Base-by-base conservation (phyloP, 768 basidiomycete genomes). In the Pluteus cervinus region DNA sequence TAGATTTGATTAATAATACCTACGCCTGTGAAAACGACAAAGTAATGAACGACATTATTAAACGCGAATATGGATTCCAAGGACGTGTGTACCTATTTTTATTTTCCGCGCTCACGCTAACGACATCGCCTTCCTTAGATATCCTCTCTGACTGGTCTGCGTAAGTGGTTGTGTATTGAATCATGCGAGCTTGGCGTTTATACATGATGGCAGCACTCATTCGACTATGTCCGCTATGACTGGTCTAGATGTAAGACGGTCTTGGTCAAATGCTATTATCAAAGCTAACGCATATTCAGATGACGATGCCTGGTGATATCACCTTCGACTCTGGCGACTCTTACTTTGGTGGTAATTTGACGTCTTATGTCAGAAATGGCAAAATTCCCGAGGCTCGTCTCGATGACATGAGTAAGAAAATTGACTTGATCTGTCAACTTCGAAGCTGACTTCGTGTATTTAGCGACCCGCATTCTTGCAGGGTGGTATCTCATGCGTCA, bases 391-490 rank as follows among this genome's bases (percentile, higher is more conserved):
- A n/a, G n/a, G n/a, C n/a, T n/a, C n/a, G n/a, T n/a, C n/a, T n/a
- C n/a, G n/a, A n/a, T n/a, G n/a, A n/a, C n/a, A n/a, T n/a, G n/a
- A n/a, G n/a, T n/a, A n/a, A n/a, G n/a, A n/a, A n/a, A n/a, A n/a
- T n/a, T n/a, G n/a, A n/a, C n/a, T n/a, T n/a, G n/a, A n/a, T n/a
- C n/a, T n/a, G n/a, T n/a, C n/a, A n/a, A n/a, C n/a, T n/a, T n/a
- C n/a, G n/a, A n/a, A n/a, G n/a, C n/a, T n/a, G n/a, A n/a, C n/a
- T n/a, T n/a, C n/a, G n/a, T n/a, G n/a, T n/a, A n/a, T n/a, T n/a
- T 62, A 77, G 87, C 82, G 3, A 79, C 74, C 7, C 79, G 88
- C 21, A 81, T 91, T 47, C 54, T 90, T 17, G 81, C 86, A 3
- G 61, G 66, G 0, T 90, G 77, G 74, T 87, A 80, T 49, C 58